Base-by-base conservation (phyloP, 2,329 filamentous ascomycete genomes). In the Pseudogymnoascus sp. region DNA sequence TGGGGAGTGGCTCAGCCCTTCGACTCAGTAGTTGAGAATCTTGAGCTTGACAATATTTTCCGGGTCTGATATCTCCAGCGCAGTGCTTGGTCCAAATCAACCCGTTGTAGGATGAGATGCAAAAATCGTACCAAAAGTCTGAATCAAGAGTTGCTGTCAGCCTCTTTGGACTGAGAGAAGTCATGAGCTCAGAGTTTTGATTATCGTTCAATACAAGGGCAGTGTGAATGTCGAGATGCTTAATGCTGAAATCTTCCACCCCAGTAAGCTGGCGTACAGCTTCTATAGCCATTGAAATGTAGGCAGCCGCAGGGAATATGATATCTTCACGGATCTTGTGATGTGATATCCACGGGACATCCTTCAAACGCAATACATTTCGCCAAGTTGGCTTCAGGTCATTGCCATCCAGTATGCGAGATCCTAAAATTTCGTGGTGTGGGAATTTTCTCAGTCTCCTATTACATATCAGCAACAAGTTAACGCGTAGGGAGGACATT, bases 311-410 rank as follows among this genome's bases (percentile, higher is more conserved):
- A 1, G 81, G 81, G 59, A 81, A 83, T 11, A 83, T 70, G 31
- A 78, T 76, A 0, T 77, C 77, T 64, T 78, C 79, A 63, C 81
- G 78, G 6, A 83, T 75, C 21, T 78, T 75, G 63, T 83, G 81
- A 62, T 83, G 78, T 59, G 74, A 70, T 7, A 83, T 73, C 81
- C 81, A 83, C 0, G 80, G 78, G 55, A 79, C 78, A 67, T 83
- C 80, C 1, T 65, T 61, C 6, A 69, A 33, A 1, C 58, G 43
- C 2, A 76, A 38, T 2, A 68, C 37, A 31, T 74, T 73, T 2
- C 69, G 63, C 69, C 69, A 76, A 2, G 62, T 61, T 2, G 69
- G 68, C 5, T 68, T 64, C 16, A 67, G 62, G n/a, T 66, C 63
- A 3, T 63, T 65, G 1, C 60, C 66, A 41, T 63, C 70, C 26